Evolutionary conservation across 192 early-diverging fungal genomes (phyloP), one percentile per base, ranked within the genome.

Genomic region (Podila horticola): DNA sequence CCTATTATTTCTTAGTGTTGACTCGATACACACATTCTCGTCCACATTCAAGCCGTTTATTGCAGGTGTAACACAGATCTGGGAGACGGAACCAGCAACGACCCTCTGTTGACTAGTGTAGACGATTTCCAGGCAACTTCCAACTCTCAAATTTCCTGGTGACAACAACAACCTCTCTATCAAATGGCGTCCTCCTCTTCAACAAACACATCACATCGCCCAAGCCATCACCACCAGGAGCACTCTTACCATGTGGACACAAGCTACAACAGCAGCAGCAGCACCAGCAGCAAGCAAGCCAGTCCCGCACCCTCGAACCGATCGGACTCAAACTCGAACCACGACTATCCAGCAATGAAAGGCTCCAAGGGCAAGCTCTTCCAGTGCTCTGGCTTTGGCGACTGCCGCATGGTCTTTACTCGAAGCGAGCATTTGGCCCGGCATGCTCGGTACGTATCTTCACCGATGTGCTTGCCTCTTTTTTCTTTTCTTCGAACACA

Each of bases 321-420:
- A 55, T 72, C 75, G 11, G 67, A 66, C 49, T 81, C 77, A 6
- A 8, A 36, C 34, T 36, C 34, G 15, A 77, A 34, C 29, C 62
- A 64, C 28, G 64, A 36, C 19, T 77, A 67, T 8, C 68, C 75
- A n/a, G 51, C 57, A 5, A 60, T 63, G 28, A 79, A 62, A 51
- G 52, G 33, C 38, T 59, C 71, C 52, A 77, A 79, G 24, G 71
- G 77, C 31, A 81, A 81, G 55, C 70, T 81, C 51, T 81, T 81
- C 34, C 77, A 81, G 36, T 81, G 77, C 45, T 64, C 77, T 2
- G 77, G 77, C 24, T 81, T 73, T 73, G 77, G 77, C 15, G 77
- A 81, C 57, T 81, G 77, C 33, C 77, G 77, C 45, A 81, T 81
- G 77, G 77, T 81, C 60, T 81, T 81, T 64, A 81, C 77, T 13